Percentiles rank a stretch among this genome's conserved stretches.
phyloP scores from a whole-genome alignment of 208 protist genomes.

The Trypanosoma brucei region DNA sequence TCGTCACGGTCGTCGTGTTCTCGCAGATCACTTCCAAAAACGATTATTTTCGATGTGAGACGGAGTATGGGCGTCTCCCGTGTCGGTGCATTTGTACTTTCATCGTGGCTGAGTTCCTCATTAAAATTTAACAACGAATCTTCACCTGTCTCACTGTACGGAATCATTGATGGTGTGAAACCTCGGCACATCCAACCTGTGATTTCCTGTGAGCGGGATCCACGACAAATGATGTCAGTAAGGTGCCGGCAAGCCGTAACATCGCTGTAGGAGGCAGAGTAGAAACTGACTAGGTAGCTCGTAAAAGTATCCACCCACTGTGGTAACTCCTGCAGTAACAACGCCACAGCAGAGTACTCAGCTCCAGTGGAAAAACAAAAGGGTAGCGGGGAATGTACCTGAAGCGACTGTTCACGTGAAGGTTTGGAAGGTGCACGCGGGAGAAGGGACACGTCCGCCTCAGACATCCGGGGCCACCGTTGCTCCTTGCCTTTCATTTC shows the following conservation, averaged over 20 bases:
- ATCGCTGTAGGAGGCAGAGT: conserved; percentile 9
- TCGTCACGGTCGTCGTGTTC: neutral
- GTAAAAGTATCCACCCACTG: conserved; percentile 17
- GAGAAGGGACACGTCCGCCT: too few species aligned
- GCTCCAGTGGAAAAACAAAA: neutral
- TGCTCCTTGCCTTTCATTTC: too few species aligned
- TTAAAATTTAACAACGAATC: neutral
- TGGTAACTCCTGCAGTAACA: conserved; percentile 1
- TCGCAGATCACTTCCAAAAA: conserved; percentile 19
- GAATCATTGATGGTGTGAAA: conserved; percentile 17
- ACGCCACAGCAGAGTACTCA: neutral
- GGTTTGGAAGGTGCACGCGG: too few species aligned
- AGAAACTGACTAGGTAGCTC: conserved; percentile 15
- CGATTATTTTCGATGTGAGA: conserved; percentile 16
- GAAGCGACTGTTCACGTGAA: too few species aligned
- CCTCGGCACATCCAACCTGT: conserved; percentile 27
- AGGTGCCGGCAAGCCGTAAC: conserved; percentile 4
- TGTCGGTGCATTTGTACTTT: too few species aligned
- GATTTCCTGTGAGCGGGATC: conserved; percentile 3
- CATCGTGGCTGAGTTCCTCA: too few species aligned
- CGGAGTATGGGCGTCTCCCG: conserved; percentile 4
- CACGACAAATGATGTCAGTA: conserved; percentile 10
- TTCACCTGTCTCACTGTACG: neutral
- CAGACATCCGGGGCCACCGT: too few species aligned
- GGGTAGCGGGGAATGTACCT: neutral